phyloP scores from a whole-genome alignment of 768 basidiomycete species.

The Strobilomyces confusus region DNA sequence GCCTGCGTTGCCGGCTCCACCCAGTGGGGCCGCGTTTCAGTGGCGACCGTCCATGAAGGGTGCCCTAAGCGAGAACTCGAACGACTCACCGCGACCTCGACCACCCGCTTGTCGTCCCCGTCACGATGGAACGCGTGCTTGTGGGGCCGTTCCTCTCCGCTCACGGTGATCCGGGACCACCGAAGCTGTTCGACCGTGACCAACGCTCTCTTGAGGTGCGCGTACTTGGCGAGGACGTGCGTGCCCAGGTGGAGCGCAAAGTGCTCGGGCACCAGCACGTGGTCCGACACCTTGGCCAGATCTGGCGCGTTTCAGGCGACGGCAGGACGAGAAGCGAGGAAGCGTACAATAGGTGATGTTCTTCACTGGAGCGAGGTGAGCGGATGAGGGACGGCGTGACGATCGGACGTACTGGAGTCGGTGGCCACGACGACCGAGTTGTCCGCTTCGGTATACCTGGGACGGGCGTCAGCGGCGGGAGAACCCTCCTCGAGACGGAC shows the following conservation, averaged over 20 bases:
- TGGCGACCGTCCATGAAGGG: not conserved
- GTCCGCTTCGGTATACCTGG: constrained; percentile 83
- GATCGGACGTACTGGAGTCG: constrained; percentile 66
- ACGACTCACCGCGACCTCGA: constrained; percentile 50
- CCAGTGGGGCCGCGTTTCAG: constrained; percentile 10
- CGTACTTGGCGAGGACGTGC: constrained; percentile 77
- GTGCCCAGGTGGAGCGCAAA: constrained; percentile 87
- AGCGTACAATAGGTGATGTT: constrained; percentile 60
- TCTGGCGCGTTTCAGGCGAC: constrained; percentile 39
- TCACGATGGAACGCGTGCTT: constrained; percentile 82
- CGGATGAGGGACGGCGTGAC: not conserved
- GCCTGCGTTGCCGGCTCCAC: constrained; percentile 17
- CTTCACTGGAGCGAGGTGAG: constrained; percentile 43
- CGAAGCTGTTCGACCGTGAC: constrained; percentile 74
- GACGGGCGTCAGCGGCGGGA: not conserved
- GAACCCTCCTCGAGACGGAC: not conserved
- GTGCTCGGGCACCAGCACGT: constrained; percentile 76
- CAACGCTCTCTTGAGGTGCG: constrained; percentile 67
- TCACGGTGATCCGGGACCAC: constrained; percentile 74
- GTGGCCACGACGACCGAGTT: constrained; percentile 88
- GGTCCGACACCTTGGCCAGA: constrained; percentile 84
- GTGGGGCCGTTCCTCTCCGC: constrained; percentile 48
- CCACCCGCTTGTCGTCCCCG: constrained; percentile 82
- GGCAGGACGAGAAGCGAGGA: not conserved
- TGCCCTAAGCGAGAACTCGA: constrained; percentile 5